These are phyloP conservation scores for Russula olivacea DNA, from an alignment of 768 basidiomycete species.

Conservation along the genomic window DNA sequence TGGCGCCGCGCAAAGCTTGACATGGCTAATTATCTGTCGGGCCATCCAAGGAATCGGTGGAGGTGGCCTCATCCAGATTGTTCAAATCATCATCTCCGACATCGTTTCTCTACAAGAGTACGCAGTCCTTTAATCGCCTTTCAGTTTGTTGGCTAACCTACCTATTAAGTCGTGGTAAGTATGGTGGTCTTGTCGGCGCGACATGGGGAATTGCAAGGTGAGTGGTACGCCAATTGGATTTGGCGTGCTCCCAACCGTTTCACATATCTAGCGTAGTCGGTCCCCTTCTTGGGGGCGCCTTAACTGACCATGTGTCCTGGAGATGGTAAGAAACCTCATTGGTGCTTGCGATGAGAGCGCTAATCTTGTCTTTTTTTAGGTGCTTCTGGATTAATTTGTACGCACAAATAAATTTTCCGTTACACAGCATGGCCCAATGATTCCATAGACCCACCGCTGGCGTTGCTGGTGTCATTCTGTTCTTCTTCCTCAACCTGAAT, in stretches of 20 bases:
- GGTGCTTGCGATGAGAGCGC: not conserved
- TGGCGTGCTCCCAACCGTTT: not conserved
- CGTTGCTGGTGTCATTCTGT: conserved; percentile 52
- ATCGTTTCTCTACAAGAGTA: conserved; percentile 77
- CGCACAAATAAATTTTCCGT: conserved; percentile 22
- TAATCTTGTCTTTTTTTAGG: conserved; percentile 33
- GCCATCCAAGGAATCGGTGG: conserved; percentile 83
- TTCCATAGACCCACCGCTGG: conserved; percentile 65
- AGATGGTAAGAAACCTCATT: conserved; percentile 48
- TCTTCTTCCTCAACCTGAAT: conserved; percentile 75
- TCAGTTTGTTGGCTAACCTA: not conserved
- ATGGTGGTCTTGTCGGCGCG: conserved; percentile 66
- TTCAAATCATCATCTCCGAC: conserved; percentile 74
- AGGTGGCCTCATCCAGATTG: conserved; percentile 71
- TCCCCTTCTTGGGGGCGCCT: conserved; percentile 74
- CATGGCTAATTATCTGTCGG: conserved; percentile 68
- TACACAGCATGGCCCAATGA: not conserved
- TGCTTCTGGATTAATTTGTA: conserved; percentile 76
- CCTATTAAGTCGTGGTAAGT: conserved; percentile 61
- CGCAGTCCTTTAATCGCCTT: conserved; percentile 23
- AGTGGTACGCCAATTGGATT: not conserved
- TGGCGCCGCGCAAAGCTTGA: conserved; percentile 74
- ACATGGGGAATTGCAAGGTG: conserved; percentile 69
- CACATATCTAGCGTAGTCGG: conserved; percentile 49
- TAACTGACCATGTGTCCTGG: conserved; percentile 74